Base-by-base conservation (phyloP, 2,329 filamentous ascomycete genomes). In the Colletotrichum theobromicola region DNA sequence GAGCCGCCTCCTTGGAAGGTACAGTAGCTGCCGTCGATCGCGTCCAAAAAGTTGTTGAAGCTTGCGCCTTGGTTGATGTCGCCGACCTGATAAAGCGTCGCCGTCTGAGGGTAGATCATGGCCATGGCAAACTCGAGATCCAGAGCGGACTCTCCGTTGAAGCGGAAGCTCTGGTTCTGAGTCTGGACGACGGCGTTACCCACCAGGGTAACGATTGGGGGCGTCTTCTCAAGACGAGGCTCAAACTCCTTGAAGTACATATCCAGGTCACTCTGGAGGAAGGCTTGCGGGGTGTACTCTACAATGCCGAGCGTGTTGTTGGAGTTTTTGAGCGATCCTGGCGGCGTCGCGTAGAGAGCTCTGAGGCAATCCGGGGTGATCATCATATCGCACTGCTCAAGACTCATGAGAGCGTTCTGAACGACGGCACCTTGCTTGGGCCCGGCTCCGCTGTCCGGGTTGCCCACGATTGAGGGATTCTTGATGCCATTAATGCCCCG, bases 341-440 rank as follows among this genome's bases (percentile, higher is more conserved):
- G 77, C 18, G 88, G 85, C 64, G 87, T 85, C 4, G 82, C 78
- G 77, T 88, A 89, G 24, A 90, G 81, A 7, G 88, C 85, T 57
- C 85, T 85, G 65, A 91, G 84, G 77, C 91, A 93, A 55, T 86
- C 85, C 0, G 90, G 89, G 1, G 90, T 92, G 76, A 92, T 90
- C 78, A 88, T 86, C 16, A 82, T 81, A 77, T 89, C 87, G 78
- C 91, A 93, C 67, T 84, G 80, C 34, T 73, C 68, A 15, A 83
- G 79, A 46, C 60, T 42, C 68, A 82, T 79, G 53, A 82, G 75
- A 2, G 81, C 81, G 62, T 81, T 82, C 64, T 75, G 73, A 57
- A 83, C 77, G 15, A 70, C 65, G 15, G 76, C 79, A 30, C 81
- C 81, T 72, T 83, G 78, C 76, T 83, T 83, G 0, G 82, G 79